These are phyloP conservation scores for Conringia planisiliqua DNA, from an alignment of 345 rosid species.

Conservation along the genomic window DNA sequence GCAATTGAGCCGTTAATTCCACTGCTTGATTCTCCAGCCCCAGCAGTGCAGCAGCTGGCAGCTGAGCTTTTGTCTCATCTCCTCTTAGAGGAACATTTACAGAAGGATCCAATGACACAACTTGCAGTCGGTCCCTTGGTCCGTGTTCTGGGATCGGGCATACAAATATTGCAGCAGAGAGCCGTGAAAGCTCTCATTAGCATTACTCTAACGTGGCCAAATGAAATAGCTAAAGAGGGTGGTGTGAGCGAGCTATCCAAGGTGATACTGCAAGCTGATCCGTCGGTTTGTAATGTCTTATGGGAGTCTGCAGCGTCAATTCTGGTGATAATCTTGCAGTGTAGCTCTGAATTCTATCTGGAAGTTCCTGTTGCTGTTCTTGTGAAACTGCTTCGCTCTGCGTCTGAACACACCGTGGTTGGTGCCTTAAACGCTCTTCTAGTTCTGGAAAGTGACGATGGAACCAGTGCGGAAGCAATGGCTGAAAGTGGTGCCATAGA, in stretches of 20 bases:
- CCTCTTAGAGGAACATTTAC: slow-evolving; percentile 80
- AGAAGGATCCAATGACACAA: slow-evolving; percentile 78
- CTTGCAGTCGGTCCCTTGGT: slow-evolving; percentile 82
- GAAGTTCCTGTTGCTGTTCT: slow-evolving; percentile 97
- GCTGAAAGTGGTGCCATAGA: slow-evolving; percentile 98
- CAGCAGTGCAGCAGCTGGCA: slow-evolving; percentile 93
- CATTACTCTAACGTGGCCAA: slow-evolving; percentile 84
- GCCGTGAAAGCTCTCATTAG: slow-evolving; percentile 95
- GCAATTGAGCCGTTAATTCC: slow-evolving; percentile 93
- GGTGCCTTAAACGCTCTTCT: slow-evolving; percentile 94
- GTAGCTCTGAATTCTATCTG: slow-evolving; percentile 89
- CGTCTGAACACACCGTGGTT: slow-evolving; percentile 71
- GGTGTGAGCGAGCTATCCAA: slow-evolving; percentile 89
- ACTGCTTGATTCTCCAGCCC: slow-evolving; percentile 84
- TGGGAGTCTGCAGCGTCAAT: slow-evolving; percentile 98
- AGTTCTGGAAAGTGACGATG: slow-evolving; percentile 93
- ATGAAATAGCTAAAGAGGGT: slow-evolving; percentile 94
- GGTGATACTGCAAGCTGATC: slow-evolving; percentile 93
- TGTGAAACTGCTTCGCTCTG: slow-evolving; percentile 83
- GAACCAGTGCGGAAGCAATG: slow-evolving; percentile 96
- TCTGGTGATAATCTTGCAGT: slow-evolving; percentile 76
- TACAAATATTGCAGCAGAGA: slow-evolving; percentile 91
- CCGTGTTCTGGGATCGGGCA: slow-evolving; percentile 82
- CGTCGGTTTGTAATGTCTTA: slow-evolving; percentile 75
- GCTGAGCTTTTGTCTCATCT: slow-evolving; percentile 98